These are phyloP conservation scores for Candida saitoana DNA, from an alignment of 805 yeast genomes.

Conservation along the genomic window DNA sequence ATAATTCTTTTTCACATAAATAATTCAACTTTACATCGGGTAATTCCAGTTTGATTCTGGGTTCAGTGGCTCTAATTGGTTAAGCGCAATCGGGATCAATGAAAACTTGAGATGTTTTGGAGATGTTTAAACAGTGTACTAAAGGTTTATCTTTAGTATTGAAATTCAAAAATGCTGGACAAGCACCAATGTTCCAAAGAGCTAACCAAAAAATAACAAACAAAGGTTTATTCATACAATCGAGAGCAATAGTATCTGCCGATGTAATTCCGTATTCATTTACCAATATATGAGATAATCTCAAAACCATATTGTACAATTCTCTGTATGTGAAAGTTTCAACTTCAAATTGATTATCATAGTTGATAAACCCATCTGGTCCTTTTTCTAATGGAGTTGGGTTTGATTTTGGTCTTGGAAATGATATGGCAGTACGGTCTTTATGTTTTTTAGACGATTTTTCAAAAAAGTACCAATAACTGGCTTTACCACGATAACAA, in stretches of 20 bases:
- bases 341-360: slow-evolving; percentile 53
- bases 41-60: slow-evolving; percentile 29
- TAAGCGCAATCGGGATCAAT: slow-evolving; percentile 67
- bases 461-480: slow-evolving; percentile 71
- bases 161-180: slow-evolving; percentile 82
- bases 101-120: slow-evolving; percentile 60
- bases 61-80: slow-evolving; percentile 49
- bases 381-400: slow-evolving; percentile 22
- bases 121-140: slow-evolving; percentile 72
- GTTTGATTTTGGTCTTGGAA: slow-evolving; percentile 44
- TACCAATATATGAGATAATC: slow-evolving; percentile 62
- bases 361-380: slow-evolving; percentile 36
- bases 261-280: slow-evolving; percentile 59
- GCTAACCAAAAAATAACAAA: slow-evolving; percentile 80
- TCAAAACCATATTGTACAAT: slow-evolving; percentile 59
- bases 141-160: slow-evolving; percentile 71
- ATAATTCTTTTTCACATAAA: slow-evolving; percentile 48
- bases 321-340: slow-evolving; percentile 68
- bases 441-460: slow-evolving; percentile 46
- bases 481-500: slow-evolving; percentile 40
- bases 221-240: slow-evolving; percentile 78
- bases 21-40: slow-evolving; percentile 43
- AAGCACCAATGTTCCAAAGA: slow-evolving; percentile 86
- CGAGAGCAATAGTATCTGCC: slow-evolving; percentile 69
- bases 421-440: slow-evolving; percentile 57